Percentiles rank a stretch among this genome's conserved stretches.
phyloP scores from a whole-genome alignment of 371 early-diverging fungal genomes.

The Mucor racemosus region DNA sequence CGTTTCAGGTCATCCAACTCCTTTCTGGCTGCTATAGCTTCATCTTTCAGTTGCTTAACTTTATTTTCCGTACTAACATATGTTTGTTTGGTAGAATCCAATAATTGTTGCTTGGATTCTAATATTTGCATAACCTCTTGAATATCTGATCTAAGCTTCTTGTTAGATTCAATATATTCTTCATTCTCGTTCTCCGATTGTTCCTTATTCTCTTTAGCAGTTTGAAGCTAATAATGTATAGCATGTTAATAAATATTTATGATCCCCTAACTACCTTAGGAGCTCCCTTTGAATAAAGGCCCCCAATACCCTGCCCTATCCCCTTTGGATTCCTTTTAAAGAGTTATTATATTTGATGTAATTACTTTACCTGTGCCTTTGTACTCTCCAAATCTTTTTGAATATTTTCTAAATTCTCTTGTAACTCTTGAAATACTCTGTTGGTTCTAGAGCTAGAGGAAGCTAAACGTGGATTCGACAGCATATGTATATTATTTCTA shows the following conservation, averaged over 20 bases:
- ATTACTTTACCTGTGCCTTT: conserved; percentile 22
- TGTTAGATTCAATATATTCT: conserved; percentile 41
- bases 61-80: conserved; percentile 28
- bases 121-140: conserved; percentile 47
- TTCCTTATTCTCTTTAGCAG: conserved; percentile 31
- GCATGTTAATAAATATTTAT: not conserved
- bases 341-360: not conserved
- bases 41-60: conserved; percentile 46
- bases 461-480: conserved; percentile 13
- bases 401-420: conserved; percentile 24
- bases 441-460: conserved; percentile 29
- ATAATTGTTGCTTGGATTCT: conserved; percentile 44
- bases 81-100: conserved; percentile 38
- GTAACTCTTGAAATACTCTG: conserved; percentile 28
- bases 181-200: conserved; percentile 37
- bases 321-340: not conserved
- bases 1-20: conserved; percentile 42
- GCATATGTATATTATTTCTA: conserved; percentile 23
- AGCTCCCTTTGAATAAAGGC: not conserved
- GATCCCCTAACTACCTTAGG: not conserved
- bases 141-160: conserved; percentile 40
- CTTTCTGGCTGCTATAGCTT: conserved; percentile 44
- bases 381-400: conserved; percentile 31
- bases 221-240: conserved; percentile 28
- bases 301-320: not conserved